These are phyloP conservation scores for Hymenoscyphus fraxineus DNA, from an alignment of 2,329 filamentous ascomycete genomes.

Conservation along the genomic window DNA sequence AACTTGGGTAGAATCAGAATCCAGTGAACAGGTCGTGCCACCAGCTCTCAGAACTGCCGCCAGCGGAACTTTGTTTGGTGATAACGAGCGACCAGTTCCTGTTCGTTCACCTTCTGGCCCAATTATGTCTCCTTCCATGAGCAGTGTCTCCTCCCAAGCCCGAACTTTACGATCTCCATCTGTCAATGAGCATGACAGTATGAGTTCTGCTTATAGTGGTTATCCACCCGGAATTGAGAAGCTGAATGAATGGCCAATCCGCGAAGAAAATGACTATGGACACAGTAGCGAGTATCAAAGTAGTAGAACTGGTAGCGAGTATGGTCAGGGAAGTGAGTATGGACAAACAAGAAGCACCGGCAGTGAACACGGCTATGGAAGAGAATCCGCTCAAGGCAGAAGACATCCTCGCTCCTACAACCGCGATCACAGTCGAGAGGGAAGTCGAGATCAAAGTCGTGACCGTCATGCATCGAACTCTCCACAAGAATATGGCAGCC, in stretches of 20 bases:
- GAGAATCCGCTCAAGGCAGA: not conserved
- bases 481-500: not conserved
- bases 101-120: constrained; percentile 4
- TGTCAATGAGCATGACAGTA: constrained; percentile 8
- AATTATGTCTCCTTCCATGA: constrained; percentile 5
- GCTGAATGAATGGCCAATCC: constrained; percentile 25
- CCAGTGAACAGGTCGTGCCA: not conserved
- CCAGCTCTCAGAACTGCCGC: not conserved
- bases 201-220: constrained; percentile 14
- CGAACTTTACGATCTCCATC: not conserved
- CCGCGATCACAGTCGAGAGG: not conserved
- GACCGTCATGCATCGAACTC: not conserved
- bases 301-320: not conserved
- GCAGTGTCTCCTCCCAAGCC: not conserved
- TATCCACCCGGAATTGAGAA: constrained; percentile 26
- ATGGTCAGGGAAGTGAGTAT: not conserved
- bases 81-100: constrained; percentile 8
- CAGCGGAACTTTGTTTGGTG: not conserved
- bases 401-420: not conserved
- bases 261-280: constrained; percentile 10
- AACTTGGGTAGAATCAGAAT: constrained; percentile 15
- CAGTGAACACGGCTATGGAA: not conserved
- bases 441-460: not conserved
- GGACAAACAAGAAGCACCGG: not conserved
- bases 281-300: not conserved